phyloP scores from a whole-genome alignment of 2,329 filamentous ascomycete species.

The Helotiales sp. region DNA sequence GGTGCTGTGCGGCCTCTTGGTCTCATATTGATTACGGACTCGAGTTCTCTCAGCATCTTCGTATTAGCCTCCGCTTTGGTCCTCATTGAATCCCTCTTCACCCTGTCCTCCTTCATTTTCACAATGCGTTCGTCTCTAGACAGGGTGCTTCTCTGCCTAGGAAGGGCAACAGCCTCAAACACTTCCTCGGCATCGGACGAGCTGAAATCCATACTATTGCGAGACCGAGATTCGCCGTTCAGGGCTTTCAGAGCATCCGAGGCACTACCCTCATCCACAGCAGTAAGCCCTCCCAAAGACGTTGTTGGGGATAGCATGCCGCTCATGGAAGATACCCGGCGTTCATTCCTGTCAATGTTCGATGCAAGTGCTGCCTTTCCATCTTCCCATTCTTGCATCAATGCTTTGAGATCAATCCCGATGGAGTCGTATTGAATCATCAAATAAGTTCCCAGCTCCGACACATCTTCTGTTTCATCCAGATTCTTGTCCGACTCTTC shows the following conservation, averaged over 20 bases:
- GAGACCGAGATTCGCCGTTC: slow-evolving; percentile 68
- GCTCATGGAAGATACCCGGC: slow-evolving; percentile 67
- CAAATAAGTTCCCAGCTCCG: slow-evolving; percentile 77
- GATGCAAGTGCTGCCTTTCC: slow-evolving; percentile 82
- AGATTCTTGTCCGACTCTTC: slow-evolving; percentile 85
- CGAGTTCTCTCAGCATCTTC: slow-evolving; percentile 90
- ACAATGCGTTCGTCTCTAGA: slow-evolving; percentile 85
- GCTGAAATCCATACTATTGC: slow-evolving; percentile 57
- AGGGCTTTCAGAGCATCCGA: slow-evolving; percentile 77
- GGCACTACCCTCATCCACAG: slow-evolving; percentile 63
- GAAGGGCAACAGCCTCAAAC: slow-evolving; percentile 87
- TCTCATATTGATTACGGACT: slow-evolving; percentile 78
- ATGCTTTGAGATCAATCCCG: slow-evolving; percentile 79
- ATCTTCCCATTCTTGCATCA: slow-evolving; percentile 85
- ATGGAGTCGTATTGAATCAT: slow-evolving; percentile 95
- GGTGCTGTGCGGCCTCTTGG: slow-evolving; percentile 44
- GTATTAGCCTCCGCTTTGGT: slow-evolving; percentile 81
- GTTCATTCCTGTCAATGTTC: slow-evolving; percentile 82
- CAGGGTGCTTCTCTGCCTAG: slow-evolving; percentile 70
- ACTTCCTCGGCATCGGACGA: slow-evolving; percentile 74
- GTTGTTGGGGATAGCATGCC: slow-evolving; percentile 58
- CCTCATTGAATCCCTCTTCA: slow-evolving; percentile 70
- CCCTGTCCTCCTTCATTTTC: slow-evolving; percentile 87
- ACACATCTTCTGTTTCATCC: slow-evolving; percentile 73
- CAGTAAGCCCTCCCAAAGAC: slow-evolving; percentile 71